Conservation (phyloP, 1,139 yeast genomes). For the Chernovozyma sophiae-reginae region DNA sequence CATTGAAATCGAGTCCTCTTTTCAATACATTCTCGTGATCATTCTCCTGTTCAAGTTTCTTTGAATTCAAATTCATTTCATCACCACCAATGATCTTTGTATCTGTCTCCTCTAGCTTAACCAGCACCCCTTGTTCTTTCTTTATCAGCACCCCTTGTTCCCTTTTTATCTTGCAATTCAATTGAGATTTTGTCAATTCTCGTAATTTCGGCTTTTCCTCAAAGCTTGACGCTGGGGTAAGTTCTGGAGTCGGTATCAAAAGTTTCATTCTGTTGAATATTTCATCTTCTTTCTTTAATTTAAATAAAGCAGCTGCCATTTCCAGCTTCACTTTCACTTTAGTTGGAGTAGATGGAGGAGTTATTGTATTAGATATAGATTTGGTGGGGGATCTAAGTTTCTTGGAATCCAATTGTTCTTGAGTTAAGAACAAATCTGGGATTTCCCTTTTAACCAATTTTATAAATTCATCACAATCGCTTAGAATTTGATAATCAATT, state of each 20-base stretch:
- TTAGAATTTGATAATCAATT: constrained; percentile 68
- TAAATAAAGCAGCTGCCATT: constrained; percentile 1
- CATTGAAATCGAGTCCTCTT: too few species aligned
- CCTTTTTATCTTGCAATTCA: constrained; percentile 4
- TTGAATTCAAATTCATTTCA: background rate
- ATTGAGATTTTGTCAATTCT: constrained; percentile 6
- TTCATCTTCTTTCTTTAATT: constrained; percentile 4
- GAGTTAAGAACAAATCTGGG: constrained; percentile 58
- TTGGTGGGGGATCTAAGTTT: constrained; percentile 23
- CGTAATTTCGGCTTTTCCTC: constrained; percentile 4
- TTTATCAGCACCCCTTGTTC: background rate
- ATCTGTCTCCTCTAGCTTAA: background rate
- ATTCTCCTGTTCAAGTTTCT: background rate
- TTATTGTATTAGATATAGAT: constrained; percentile 3
- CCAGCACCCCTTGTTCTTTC: too few species aligned
- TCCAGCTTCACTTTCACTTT: constrained; percentile 6
- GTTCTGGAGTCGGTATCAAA: constrained; percentile 6
- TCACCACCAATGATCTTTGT: background rate
- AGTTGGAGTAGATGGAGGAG: constrained; percentile 13
- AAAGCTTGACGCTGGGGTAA: constrained; percentile 7
- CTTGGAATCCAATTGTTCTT: constrained; percentile 47
- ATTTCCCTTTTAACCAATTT: constrained; percentile 43
- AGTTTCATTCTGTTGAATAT: constrained; percentile 2
- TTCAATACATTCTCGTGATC: background rate
- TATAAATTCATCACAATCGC: constrained; percentile 85